phyloP scores from a whole-genome alignment of 345 rosid genomes.

The Garcia nutans region DNA sequence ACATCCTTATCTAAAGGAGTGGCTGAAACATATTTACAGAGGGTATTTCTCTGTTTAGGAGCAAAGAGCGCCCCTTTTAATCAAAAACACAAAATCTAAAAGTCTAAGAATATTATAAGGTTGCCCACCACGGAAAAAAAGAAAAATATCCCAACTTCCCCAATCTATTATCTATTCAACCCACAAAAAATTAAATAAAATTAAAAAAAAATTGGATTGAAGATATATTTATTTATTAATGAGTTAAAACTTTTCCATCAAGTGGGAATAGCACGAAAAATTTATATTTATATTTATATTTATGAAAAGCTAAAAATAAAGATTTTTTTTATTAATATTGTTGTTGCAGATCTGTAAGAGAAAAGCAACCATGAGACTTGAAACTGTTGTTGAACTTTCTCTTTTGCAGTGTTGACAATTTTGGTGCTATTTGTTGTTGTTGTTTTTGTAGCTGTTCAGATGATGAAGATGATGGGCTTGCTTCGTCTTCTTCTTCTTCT shows the following conservation, averaged over 20 bases:
- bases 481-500: not conserved
- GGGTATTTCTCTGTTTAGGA: not conserved
- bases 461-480: constrained; percentile 20
- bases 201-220: not conserved
- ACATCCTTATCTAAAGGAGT: not conserved
- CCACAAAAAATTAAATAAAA: not conserved
- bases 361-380: constrained; percentile 62
- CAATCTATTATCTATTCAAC: no score
- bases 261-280: not conserved
- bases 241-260: not conserved
- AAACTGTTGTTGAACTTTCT: constrained; percentile 31
- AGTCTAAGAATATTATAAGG: not conserved
- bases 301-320: not conserved
- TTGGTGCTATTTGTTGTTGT: not conserved
- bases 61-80: not conserved
- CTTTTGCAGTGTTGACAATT: not conserved
- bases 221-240: constrained; percentile 12
- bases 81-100: no score
- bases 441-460: constrained; percentile 4
- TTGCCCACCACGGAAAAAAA: not conserved
- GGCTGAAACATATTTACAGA: not conserved
- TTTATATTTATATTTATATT: no score
- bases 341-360: constrained; percentile 66
- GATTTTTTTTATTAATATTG: not conserved
- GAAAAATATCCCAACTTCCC: no score